These are phyloP conservation scores for Puccinia coronata DNA, from an alignment of 1,284 basidiomycete species.

Conservation along the genomic window DNA sequence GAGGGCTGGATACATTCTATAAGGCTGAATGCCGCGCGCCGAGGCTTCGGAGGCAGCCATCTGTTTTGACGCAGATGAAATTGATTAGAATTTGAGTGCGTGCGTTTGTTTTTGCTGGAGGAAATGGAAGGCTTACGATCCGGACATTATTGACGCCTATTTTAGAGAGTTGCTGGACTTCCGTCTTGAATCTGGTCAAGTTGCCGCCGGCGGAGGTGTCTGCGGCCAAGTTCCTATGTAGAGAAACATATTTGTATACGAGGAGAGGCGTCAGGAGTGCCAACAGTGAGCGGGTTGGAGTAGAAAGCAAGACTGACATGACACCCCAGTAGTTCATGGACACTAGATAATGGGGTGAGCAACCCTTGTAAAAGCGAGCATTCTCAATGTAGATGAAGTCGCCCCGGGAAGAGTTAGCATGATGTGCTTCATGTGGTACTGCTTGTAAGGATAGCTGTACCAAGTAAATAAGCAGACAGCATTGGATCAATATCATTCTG, in stretches of 20 bases:
- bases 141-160: constrained; percentile 54
- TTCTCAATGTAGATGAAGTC: constrained; percentile 43
- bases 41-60: constrained; percentile 48
- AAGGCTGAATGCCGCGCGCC: constrained; percentile 25
- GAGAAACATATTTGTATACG: too few relatives aligned
- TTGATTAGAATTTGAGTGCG: too few relatives aligned
- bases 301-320: constrained; percentile 11
- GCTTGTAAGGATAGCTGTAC: too few relatives aligned
- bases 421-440: too few relatives aligned
- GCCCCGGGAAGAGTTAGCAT: too few relatives aligned
- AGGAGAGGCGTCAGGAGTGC: too few relatives aligned
- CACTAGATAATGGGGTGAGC: constrained; percentile 28
- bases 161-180: constrained; percentile 53
- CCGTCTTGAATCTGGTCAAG: constrained; percentile 51
- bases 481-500: too few relatives aligned
- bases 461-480: too few relatives aligned
- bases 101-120: too few relatives aligned
- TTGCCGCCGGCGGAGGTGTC: constrained; percentile 51
- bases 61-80: too few relatives aligned
- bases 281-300: too few relatives aligned
- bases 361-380: constrained; percentile 40
- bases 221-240: constrained; percentile 54
- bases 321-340: constrained; percentile 49
- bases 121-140: constrained; percentile 53
- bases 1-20: constrained; percentile 47